A percentile compares a stretch with the other conserved stretches of the same genome.
Evolutionary conservation across 352 stramenopile genomes (phyloP).

Genomic region (Pilasporangium apinafurcum): DNA sequence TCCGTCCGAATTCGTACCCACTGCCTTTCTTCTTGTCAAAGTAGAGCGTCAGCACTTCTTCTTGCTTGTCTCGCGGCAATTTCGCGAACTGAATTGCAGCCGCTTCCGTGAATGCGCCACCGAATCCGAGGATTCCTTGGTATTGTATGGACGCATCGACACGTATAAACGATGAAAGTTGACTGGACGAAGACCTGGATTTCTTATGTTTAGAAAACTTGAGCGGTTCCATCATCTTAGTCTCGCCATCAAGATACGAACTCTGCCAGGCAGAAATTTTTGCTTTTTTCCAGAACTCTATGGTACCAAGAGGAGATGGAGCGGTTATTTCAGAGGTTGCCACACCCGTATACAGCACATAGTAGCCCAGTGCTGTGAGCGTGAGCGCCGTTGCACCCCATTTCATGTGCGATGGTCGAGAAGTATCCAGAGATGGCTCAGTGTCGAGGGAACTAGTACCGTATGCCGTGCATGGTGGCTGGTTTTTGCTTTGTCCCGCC

Average conservation of each 20-base stretch:
- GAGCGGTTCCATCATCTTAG: slow-evolving; percentile 62
- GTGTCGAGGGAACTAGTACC: slow-evolving; percentile 19
- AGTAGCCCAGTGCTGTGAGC: slow-evolving; percentile 14
- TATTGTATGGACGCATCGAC: slow-evolving; percentile 48
- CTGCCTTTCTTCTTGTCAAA: slow-evolving; percentile 78
- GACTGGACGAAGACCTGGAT: background rate
- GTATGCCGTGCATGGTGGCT: slow-evolving; percentile 18
- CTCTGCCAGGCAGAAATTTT: no score
- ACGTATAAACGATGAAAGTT: slow-evolving; percentile 34
- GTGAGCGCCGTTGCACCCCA: slow-evolving; percentile 22
- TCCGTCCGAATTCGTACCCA: slow-evolving; percentile 84
- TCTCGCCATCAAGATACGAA: slow-evolving; percentile 45
- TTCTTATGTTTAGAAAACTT: slow-evolving; percentile 34
- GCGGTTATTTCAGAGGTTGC: no score
- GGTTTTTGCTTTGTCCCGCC: no score
- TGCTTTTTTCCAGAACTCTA: no score
- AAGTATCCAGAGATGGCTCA: slow-evolving; percentile 5
- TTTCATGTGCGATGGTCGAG: slow-evolving; percentile 18
- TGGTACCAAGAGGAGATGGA: background rate
- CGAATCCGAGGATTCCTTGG: slow-evolving; percentile 87
- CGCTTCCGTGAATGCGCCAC: slow-evolving; percentile 90
- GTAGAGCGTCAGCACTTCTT: slow-evolving; percentile 83
- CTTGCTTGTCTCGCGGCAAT: slow-evolving; percentile 66
- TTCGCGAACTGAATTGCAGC: slow-evolving; percentile 83
- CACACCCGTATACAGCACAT: no score